Conservation (phyloP, 2,329 filamentous ascomycete genomes). For the Dactylellina parvicollis region DNA sequence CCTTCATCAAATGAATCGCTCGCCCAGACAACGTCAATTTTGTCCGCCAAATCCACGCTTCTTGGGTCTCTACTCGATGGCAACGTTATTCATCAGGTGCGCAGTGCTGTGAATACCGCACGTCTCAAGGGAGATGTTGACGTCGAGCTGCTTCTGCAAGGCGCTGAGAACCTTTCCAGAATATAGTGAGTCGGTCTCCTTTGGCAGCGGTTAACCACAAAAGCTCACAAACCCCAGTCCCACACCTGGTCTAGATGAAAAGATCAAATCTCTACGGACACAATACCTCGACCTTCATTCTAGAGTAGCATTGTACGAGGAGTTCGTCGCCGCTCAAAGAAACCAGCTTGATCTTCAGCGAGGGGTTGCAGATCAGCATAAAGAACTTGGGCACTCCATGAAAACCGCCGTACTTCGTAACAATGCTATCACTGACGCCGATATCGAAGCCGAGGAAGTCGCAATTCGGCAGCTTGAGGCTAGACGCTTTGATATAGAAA, state of each 20-base stretch:
- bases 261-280: slow-evolving; percentile 25
- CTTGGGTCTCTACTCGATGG: slow-evolving; percentile 40
- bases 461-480: slow-evolving; percentile 36
- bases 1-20: slow-evolving; percentile 16
- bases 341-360: slow-evolving; percentile 46
- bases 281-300: slow-evolving; percentile 40
- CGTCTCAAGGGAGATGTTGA: slow-evolving; percentile 47
- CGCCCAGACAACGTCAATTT: neutral
- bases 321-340: slow-evolving; percentile 46
- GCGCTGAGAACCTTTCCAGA: slow-evolving; percentile 39
- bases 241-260: slow-evolving; percentile 39
- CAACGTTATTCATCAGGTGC: slow-evolving; percentile 44
- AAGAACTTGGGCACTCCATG: neutral
- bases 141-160: slow-evolving; percentile 37
- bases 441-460: slow-evolving; percentile 34
- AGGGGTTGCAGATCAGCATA: slow-evolving; percentile 3
- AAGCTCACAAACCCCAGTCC: slow-evolving; percentile 9
- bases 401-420: neutral
- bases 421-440: neutral
- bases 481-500: slow-evolving; percentile 32
- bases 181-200: slow-evolving; percentile 36
- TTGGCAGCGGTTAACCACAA: no score
- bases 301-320: slow-evolving; percentile 36
- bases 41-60: slow-evolving; percentile 22
- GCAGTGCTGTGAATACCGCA: slow-evolving; percentile 23